phyloP scores from a whole-genome alignment of 306 rosid species.

The Vigna reflexopilosa region DNA sequence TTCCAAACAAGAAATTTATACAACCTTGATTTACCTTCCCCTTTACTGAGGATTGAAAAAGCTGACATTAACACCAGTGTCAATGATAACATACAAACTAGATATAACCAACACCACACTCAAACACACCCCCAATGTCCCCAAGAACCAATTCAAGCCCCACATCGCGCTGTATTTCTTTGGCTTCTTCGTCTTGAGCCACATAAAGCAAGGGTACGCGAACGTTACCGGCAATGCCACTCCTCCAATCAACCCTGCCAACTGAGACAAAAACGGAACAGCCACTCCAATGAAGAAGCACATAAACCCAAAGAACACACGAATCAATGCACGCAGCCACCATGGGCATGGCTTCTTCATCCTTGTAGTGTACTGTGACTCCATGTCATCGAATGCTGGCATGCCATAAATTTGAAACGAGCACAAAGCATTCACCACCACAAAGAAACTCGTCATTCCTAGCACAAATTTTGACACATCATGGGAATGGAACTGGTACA shows the following conservation, averaged over 20 bases:
- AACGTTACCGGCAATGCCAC: conserved; percentile 55
- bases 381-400: conserved; percentile 64
- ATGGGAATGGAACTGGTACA: conserved; percentile 52
- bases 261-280: conserved; percentile 53
- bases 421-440: conserved; percentile 54
- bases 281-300: conserved; percentile 57
- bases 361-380: conserved; percentile 51
- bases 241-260: conserved; percentile 64
- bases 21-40: conserved; percentile 5
- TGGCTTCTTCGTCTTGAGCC: conserved; percentile 56
- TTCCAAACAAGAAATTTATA: conserved; percentile 35
- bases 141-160: conserved; percentile 73
- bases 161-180: conserved; percentile 47
- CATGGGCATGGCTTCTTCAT: conserved; percentile 59
- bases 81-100: conserved; percentile 66
- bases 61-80: conserved; percentile 66
- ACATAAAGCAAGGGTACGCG: conserved; percentile 60
- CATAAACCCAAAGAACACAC: conserved; percentile 48
- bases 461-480: conserved; percentile 56
- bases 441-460: conserved; percentile 45
- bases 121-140: conserved; percentile 63
- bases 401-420: conserved; percentile 65
- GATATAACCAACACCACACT: conserved; percentile 58
- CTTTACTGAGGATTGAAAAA: conserved; percentile 73
- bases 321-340: conserved; percentile 52